Conservation (phyloP, 2,329 filamentous ascomycete genomes). For the Cercospora sp. region DNA sequence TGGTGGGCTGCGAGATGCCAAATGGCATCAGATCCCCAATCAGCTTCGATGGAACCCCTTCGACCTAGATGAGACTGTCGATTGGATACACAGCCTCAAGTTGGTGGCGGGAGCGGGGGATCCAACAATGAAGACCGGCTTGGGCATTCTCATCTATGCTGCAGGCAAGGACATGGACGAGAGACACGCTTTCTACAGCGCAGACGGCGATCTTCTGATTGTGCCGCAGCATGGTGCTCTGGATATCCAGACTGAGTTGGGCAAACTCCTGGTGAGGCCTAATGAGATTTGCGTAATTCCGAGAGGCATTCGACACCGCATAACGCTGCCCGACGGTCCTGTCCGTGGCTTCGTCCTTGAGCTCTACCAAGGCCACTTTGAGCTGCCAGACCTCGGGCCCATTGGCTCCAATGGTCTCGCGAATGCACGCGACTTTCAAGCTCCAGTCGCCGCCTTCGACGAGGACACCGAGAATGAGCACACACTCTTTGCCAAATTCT, state of each 20-base stretch:
- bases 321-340: slow-evolving; percentile 61
- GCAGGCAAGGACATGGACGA: slow-evolving; percentile 74
- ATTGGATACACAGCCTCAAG: slow-evolving; percentile 69
- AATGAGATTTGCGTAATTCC: slow-evolving; percentile 69
- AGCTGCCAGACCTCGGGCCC: slow-evolving; percentile 66
- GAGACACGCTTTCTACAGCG: slow-evolving; percentile 78
- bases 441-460: slow-evolving; percentile 60
- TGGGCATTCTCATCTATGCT: slow-evolving; percentile 80
- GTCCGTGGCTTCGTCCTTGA: slow-evolving; percentile 68
- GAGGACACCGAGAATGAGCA: slow-evolving; percentile 57
- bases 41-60: slow-evolving; percentile 80
- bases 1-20: slow-evolving; percentile 40
- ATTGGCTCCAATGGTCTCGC: slow-evolving; percentile 67
- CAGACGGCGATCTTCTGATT: slow-evolving; percentile 69
- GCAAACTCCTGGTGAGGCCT: slow-evolving; percentile 63
- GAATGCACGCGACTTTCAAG: slow-evolving; percentile 65
- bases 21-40: slow-evolving; percentile 73
- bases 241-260: slow-evolving; percentile 69
- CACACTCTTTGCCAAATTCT: slow-evolving; percentile 63
- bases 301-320: slow-evolving; percentile 63
- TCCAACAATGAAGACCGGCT: slow-evolving; percentile 72
- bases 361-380: slow-evolving; percentile 64
- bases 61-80: slow-evolving; percentile 67
- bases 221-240: slow-evolving; percentile 65
- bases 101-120: slow-evolving; percentile 78